Percentiles rank a stretch among this genome's conserved stretches.
phyloP scores from a whole-genome alignment of 106 monocot genomes.

The Dioscorea alata region DNA sequence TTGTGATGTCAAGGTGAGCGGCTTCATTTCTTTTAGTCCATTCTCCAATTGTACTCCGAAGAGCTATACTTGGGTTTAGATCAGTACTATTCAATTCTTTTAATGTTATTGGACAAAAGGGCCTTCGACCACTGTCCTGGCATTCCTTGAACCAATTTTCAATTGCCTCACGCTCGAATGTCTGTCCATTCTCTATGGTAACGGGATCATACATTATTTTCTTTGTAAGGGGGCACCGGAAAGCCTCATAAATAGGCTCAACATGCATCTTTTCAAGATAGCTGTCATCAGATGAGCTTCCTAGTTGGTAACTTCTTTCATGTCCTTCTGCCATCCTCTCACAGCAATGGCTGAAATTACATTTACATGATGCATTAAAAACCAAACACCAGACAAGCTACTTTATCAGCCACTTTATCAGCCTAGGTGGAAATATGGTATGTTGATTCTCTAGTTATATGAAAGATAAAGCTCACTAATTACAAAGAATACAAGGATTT shows the following conservation, averaged over 20 bases:
- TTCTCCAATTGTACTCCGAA: slow-evolving; percentile 82
- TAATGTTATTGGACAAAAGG: slow-evolving; percentile 61
- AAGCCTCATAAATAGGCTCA: slow-evolving; percentile 81
- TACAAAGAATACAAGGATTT: too few species aligned
- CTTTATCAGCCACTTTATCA: too few species aligned
- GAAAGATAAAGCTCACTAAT: too few species aligned
- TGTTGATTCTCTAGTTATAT: too few species aligned
- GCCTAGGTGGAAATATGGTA: too few species aligned
- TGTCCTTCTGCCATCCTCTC: slow-evolving; percentile 45
- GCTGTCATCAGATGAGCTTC: slow-evolving; percentile 42
- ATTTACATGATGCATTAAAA: too few species aligned
- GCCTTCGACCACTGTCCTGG: slow-evolving; percentile 39
- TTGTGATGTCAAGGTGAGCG: slow-evolving; percentile 63
- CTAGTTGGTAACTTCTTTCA: slow-evolving; percentile 31
- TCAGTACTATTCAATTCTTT: slow-evolving; percentile 51
- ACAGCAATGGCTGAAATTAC: not conserved
- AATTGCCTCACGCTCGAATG: slow-evolving; percentile 84
- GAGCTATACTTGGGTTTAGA: slow-evolving; percentile 76
- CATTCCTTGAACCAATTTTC: slow-evolving; percentile 88
- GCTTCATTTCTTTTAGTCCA: slow-evolving; percentile 84
- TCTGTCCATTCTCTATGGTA: slow-evolving; percentile 64
- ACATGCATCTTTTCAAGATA: slow-evolving; percentile 45
- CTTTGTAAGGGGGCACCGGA: slow-evolving; percentile 80
- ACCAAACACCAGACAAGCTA: too few species aligned
- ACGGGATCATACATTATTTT: slow-evolving; percentile 83